Evolutionary conservation across 768 basidiomycete genomes (phyloP), one percentile per base, ranked within the genome.

Genomic region (Rhodosporidiobolus sp.): DNA sequence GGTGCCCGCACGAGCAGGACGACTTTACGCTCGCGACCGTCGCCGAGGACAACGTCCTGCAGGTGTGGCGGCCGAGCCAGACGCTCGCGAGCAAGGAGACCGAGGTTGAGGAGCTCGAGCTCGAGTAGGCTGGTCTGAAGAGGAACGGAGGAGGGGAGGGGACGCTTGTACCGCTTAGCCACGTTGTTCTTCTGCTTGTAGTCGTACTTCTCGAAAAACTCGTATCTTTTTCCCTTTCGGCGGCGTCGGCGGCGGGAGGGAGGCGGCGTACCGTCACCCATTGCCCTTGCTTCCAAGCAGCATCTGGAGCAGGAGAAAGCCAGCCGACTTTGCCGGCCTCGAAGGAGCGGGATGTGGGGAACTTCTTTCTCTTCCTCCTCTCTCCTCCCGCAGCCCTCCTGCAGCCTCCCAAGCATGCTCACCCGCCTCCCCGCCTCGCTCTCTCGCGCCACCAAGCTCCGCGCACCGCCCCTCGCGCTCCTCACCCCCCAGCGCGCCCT

Each of bases 11-110:
- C 67, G 77, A 78, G 50, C 65, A 70, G 20, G 78, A 79, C 52
- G 72, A 76, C 22, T 77, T 76, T 76, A 74, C 68, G 28, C 30
- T 79, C 12, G 69, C 74, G 20, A 73, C 72, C 14, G 70, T 89
- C 87, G 95, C 94, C 0, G 95, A 98, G 80, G 95, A 99, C 80
- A 99, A 99, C 75, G 88, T 97, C 32, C 86, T 92, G 54, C 94
- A 95, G 91, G 87, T 95, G 10, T 99, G 96, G 96, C 91, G 94
- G 79, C 94, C 95, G 24, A 92, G 90, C 26, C 49, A 55, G 56
- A 72, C 71, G 30, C 62, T 72, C 28, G 67, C 67, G n/a, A 67
- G 58, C 38, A 62, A 62, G 35, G 71, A 72, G 28, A 53, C 30
- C 0, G 62, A 57, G 16, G 71, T 72, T 26, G 71, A 68, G 22